Evolutionary conservation across 179 eudicot genomes (phyloP).

Genomic region (Patellifolia procumbens): DNA sequence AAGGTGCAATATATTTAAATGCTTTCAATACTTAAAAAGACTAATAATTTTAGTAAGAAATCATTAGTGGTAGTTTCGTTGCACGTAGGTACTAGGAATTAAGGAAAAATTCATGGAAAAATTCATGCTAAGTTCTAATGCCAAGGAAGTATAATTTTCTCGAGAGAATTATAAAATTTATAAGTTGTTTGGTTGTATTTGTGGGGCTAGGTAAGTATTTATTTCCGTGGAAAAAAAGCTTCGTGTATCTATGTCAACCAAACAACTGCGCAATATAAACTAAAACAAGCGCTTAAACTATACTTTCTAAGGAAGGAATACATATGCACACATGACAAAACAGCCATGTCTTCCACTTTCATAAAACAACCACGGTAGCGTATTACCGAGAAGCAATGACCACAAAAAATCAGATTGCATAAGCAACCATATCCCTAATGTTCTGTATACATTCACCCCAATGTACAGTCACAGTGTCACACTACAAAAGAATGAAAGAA

Average conservation of each 20-base stretch:
- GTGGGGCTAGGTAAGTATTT: too few relatives aligned
- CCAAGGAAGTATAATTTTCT: too few relatives aligned
- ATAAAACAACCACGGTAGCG: neutral
- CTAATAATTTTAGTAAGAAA: too few relatives aligned
- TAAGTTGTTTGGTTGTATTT: too few relatives aligned
- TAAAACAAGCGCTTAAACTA: constrained; percentile 14
- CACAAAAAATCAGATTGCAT: constrained; percentile 19
- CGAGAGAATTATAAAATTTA: too few relatives aligned
- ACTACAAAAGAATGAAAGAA: constrained; percentile 41
- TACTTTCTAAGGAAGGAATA: neutral
- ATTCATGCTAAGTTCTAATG: too few relatives aligned
- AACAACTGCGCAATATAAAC: neutral
- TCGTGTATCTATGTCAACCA: neutral
- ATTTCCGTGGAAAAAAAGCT: too few relatives aligned
- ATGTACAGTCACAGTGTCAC: constrained; percentile 28
- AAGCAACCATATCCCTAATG: constrained; percentile 24
- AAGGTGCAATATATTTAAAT: too few relatives aligned
- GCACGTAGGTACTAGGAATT: too few relatives aligned
- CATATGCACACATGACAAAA: neutral
- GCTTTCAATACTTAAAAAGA: too few relatives aligned
- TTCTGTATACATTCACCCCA: constrained; percentile 5
- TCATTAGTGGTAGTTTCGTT: too few relatives aligned
- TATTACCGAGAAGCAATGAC: neutral
- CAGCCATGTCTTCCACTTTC: neutral
- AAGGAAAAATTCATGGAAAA: too few relatives aligned